Evolutionary conservation across 495 filamentous ascomycete species (phyloP).

Genomic region (Sporormia fimetaria): DNA sequence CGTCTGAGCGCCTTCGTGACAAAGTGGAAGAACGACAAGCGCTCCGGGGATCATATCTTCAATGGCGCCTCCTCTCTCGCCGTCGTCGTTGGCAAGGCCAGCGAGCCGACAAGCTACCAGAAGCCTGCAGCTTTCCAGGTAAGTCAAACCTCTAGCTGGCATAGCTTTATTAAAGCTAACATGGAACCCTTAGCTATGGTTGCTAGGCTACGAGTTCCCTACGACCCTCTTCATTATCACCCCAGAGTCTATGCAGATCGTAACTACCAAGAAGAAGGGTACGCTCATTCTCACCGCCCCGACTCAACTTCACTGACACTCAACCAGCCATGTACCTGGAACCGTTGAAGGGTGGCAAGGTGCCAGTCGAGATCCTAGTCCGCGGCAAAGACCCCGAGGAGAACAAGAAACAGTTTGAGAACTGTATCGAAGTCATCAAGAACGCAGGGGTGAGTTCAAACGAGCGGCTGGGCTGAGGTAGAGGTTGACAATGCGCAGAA

Average conservation of each 20-base stretch:
- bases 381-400: slow-evolving; percentile 79
- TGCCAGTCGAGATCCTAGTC: slow-evolving; percentile 79
- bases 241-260: slow-evolving; percentile 70
- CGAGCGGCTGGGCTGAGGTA: neutral
- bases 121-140: slow-evolving; percentile 96
- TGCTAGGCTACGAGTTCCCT: slow-evolving; percentile 96
- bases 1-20: slow-evolving; percentile 74
- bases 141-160: slow-evolving; percentile 31
- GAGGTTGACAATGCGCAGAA: slow-evolving; percentile 42
- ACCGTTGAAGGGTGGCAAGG: slow-evolving; percentile 79
- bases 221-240: slow-evolving; percentile 89
- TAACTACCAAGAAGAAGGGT: slow-evolving; percentile 98
- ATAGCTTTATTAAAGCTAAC: neutral
- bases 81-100: slow-evolving; percentile 86
- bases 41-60: slow-evolving; percentile 68
- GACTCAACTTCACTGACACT: slow-evolving; percentile 29
- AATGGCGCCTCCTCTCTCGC: slow-evolving; percentile 73
- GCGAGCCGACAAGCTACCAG: slow-evolving; percentile 68
- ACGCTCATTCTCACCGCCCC: slow-evolving; percentile 8
- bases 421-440: slow-evolving; percentile 76
- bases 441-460: slow-evolving; percentile 64
- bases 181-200: slow-evolving; percentile 64
- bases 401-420: slow-evolving; percentile 76
- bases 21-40: slow-evolving; percentile 93
- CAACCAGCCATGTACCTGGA: slow-evolving; percentile 79